phyloP scores from a whole-genome alignment of 192 early-diverging fungal species.

The Coemansia furcata region DNA sequence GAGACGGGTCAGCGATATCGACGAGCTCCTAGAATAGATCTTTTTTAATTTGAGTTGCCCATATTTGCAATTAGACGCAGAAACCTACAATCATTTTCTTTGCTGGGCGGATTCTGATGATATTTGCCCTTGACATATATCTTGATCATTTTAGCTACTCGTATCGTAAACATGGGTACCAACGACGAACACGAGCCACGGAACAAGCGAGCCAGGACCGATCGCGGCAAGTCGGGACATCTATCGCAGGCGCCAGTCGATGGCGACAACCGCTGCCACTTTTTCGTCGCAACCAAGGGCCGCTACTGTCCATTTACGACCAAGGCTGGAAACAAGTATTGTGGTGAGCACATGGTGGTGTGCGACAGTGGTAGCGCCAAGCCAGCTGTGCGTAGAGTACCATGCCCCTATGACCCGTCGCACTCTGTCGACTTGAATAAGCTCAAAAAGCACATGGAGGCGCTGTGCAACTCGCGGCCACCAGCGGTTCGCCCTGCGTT shows the following conservation, averaged over 20 bases:
- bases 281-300: constrained; percentile 57
- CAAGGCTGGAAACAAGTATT: constrained; percentile 58
- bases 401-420: constrained; percentile 70
- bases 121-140: not conserved
- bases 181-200: not conserved
- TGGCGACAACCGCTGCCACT: constrained; percentile 43
- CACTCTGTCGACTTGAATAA: constrained; percentile 60
- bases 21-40: constrained; percentile 36
- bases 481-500: constrained; percentile 24
- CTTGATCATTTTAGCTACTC: not conserved
- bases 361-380: not conserved
- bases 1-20: constrained; percentile 47
- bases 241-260: not conserved
- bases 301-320: constrained; percentile 64
- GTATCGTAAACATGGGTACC: not conserved
- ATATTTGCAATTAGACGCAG: not conserved
- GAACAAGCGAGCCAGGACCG: not conserved
- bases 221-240: not conserved
- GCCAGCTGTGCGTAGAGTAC: constrained; percentile 51
- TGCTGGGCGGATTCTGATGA: not conserved
- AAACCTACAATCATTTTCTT: not conserved
- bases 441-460: constrained; percentile 60
- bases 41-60: not conserved
- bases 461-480: constrained; percentile 65
- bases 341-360: constrained; percentile 62